Base-by-base conservation (phyloP, 768 basidiomycete genomes). In the Leccinum uliginosum region DNA sequence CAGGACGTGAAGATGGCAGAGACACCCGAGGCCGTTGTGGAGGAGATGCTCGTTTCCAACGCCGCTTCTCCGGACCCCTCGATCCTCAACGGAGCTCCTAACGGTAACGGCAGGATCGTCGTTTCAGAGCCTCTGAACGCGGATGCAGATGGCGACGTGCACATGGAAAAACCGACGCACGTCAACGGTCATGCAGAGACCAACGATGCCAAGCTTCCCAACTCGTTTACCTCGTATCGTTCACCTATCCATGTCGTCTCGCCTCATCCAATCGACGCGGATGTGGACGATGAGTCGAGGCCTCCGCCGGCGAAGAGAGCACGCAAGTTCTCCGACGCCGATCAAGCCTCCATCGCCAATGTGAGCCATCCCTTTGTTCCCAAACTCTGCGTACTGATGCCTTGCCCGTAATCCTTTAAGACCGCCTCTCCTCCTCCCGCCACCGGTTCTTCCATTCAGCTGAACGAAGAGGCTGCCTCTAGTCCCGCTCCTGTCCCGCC, bases 271-370 rank as follows among this genome's bases (percentile, higher is more conserved):
- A 34, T 43, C 0, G 60, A 61, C 12, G 54, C 29, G 4, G 62
- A 64, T 14, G 52, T 23, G 12, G 71, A 63, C 27, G 84, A 85
- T 57, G 83, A 85, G 59, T 77, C 81, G 56, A 75, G 78, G 59
- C 87, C 85, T 14, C 89, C 87, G n/a, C 91, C 91, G 27, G 87
- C 89, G 58, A 93, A 93, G 80, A 81, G 91, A 59, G 81, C 88
- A 27, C 76, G 91, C 63, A 84, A 84, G 74, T 76, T 83, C 64
- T 89, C 87, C 48, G 89, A 93, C 68, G 84, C 83, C 30, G 86
- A 89, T 74, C 81, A 82, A 69, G 85, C 86, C 48, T 87, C 87
- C 15, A 74, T 86, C 63, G 80, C 83, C 59, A 83, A 90, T 76
- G 88, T 90, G 76, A 82, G 87, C 70, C 58, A 58, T 53, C 62